phyloP scores from a whole-genome alignment of 495 filamentous ascomycete species.

The Trichocladium uniseriatum region DNA sequence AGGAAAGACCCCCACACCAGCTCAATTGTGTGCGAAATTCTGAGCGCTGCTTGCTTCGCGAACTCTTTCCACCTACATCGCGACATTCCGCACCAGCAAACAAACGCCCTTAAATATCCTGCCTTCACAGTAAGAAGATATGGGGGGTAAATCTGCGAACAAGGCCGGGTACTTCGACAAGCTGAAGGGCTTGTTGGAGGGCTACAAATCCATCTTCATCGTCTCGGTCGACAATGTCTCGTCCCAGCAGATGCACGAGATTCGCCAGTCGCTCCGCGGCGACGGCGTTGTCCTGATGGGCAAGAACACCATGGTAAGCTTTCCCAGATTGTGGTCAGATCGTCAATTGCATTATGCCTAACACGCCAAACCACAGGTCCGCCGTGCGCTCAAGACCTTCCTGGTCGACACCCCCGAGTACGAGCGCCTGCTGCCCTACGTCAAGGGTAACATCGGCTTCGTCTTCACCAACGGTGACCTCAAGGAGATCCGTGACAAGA shows the following conservation, averaged over 20 bases:
- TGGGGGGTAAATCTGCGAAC: slow-evolving; percentile 94
- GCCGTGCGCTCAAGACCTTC: slow-evolving; percentile 96
- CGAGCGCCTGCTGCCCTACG: slow-evolving; percentile 90
- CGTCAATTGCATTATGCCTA: background rate
- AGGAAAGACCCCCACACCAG: slow-evolving; percentile 21
- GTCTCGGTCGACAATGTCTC: slow-evolving; percentile 92
- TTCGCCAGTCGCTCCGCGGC: slow-evolving; percentile 77
- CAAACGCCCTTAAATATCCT: slow-evolving; percentile 89
- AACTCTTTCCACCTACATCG: slow-evolving; percentile 13
- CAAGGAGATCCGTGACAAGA: slow-evolving; percentile 83
- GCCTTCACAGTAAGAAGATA: slow-evolving; percentile 94
- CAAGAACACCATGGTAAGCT: slow-evolving; percentile 95
- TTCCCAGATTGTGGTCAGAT: background rate
- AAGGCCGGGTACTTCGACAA: slow-evolving; percentile 99
- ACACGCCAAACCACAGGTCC: too few relatives aligned
- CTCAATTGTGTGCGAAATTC: slow-evolving; percentile 25
- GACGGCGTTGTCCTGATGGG: slow-evolving; percentile 96
- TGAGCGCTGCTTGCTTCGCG: slow-evolving; percentile 5
- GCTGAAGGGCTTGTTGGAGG: slow-evolving; percentile 86
- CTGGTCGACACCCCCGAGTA: slow-evolving; percentile 84
- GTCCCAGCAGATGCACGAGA: slow-evolving; percentile 99
- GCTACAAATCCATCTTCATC: slow-evolving; percentile 94
- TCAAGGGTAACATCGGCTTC: slow-evolving; percentile 97
- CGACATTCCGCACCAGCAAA: slow-evolving; percentile 21
- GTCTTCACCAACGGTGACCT: slow-evolving; percentile 98